These are phyloP conservation scores for Butyriboletus loyo DNA, from an alignment of 768 basidiomycete species.

Conservation along the genomic window DNA sequence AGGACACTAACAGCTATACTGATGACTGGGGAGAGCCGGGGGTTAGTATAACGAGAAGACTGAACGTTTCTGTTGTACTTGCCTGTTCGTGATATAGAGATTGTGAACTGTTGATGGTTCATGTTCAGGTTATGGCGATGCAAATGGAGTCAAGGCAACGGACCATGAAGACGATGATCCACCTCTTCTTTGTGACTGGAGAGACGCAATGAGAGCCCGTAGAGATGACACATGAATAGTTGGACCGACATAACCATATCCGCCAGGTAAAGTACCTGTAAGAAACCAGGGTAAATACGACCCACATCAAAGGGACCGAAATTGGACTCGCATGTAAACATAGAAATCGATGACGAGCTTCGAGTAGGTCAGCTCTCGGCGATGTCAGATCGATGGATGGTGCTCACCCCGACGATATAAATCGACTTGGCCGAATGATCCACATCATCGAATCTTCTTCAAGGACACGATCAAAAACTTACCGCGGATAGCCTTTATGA, in stretches of 20 bases:
- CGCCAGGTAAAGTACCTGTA: constrained; percentile 29
- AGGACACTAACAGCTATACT: constrained; percentile 12
- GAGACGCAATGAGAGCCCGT: not conserved
- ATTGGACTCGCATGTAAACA: constrained; percentile 20
- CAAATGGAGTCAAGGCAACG: not conserved
- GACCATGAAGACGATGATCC: constrained; percentile 23
- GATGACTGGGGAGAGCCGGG: constrained; percentile 1
- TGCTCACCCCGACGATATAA: constrained; percentile 24
- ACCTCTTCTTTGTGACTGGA: constrained; percentile 15
- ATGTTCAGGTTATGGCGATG: not conserved
- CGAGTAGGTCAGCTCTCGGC: not conserved
- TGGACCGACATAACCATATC: constrained; percentile 26
- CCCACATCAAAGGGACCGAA: not conserved
- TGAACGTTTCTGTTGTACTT: not conserved
- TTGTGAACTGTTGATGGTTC: constrained; percentile 1
- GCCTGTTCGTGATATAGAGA: constrained; percentile 25
- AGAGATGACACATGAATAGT: not conserved
- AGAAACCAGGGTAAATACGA: not conserved
- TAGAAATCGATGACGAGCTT: constrained; percentile 29
- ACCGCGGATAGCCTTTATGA: constrained; percentile 17
- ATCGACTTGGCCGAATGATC: constrained; percentile 9
- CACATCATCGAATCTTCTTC: not conserved
- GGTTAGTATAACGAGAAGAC: not conserved
- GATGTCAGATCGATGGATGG: not conserved
- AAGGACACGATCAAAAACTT: not conserved